A percentile compares a stretch with the other conserved stretches of the same genome.
Evolutionary conservation across 1,284 basidiomycete species (phyloP).

Genomic region (Leccinum fuscescens): DNA sequence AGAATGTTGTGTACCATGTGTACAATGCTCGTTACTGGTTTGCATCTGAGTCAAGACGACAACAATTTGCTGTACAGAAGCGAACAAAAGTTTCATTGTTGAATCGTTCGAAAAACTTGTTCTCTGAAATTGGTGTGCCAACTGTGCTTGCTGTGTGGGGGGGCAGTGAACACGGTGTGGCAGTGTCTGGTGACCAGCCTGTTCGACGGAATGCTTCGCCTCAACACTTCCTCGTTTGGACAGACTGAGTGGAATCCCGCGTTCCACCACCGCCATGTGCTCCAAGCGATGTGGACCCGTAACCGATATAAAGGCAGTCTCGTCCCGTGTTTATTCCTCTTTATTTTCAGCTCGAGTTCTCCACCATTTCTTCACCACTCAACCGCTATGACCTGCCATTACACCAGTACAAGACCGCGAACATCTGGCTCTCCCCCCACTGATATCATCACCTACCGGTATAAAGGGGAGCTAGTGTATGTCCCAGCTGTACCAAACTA

Average conservation of each 20-base stretch:
- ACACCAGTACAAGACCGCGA: background rate
- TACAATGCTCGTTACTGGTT: background rate
- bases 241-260: too few species aligned
- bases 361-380: too few species aligned
- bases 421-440: conserved; percentile 10
- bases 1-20: background rate
- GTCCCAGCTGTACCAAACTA: conserved; percentile 49
- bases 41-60: background rate
- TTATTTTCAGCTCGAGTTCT: too few species aligned
- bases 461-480: conserved; percentile 46
- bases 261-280: too few species aligned
- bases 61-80: background rate
- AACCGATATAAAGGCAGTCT: too few species aligned
- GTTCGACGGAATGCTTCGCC: too few species aligned
- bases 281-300: too few species aligned
- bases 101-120: background rate
- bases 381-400: conserved; percentile 6
- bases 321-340: too few species aligned
- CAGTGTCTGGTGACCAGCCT: too few species aligned
- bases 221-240: too few species aligned
- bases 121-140: too few species aligned
- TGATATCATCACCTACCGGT: conserved; percentile 55
- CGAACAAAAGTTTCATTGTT: background rate
- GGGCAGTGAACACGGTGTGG: too few species aligned
- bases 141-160: background rate